phyloP scores from a whole-genome alignment of 176 grass and related monocot species.

The Sorghum bicolor region Sorghum_bicolor_NCBIv3 NC_012872.2:8908501-8909000 shows the following conservation, averaged over 20 bases:
- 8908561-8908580: not conserved
- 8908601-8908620: not conserved
- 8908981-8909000: not conserved
- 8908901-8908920: not conserved
- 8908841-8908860: not conserved
- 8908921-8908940: not conserved
- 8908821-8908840: not conserved
- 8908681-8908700: conserved; percentile 6
- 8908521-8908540: not conserved
- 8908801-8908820: not conserved
- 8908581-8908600: not conserved
- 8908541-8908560: conserved; percentile 13
- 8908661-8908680: not conserved
- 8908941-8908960: not conserved
- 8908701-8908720: not conserved
- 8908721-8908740: conserved; percentile 1
- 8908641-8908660: not conserved
- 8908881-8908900: not conserved
- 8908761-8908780: not conserved
- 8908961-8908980: not conserved
- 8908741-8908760: not conserved
- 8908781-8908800: not conserved
- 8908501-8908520: conserved; percentile 18
- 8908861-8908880: not conserved
- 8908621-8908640: conserved; percentile 10